phyloP scores from a whole-genome alignment of 2,329 filamentous ascomycete species.

The Pseudopyricularia cyperi region DNA sequence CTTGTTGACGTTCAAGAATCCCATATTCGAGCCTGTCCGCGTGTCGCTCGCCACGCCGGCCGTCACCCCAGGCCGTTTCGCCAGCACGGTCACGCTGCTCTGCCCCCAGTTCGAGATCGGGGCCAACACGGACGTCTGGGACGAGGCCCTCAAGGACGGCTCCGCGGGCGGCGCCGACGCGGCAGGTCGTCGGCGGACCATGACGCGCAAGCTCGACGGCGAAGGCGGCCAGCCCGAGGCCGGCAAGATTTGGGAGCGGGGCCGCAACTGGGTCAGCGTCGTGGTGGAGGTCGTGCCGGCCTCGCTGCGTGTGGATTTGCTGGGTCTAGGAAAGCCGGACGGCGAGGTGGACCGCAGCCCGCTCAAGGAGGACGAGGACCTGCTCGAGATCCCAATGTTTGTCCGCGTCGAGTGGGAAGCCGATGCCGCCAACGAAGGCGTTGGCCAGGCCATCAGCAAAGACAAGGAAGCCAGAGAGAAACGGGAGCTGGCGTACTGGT shows the following conservation, averaged over 20 bases:
- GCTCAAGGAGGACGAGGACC: conserved; percentile 45
- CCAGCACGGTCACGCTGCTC: conserved; percentile 74
- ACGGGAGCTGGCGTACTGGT: conserved; percentile 90
- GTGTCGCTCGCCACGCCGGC: conserved; percentile 79
- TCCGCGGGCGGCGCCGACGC: background rate
- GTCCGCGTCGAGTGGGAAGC: conserved; percentile 84
- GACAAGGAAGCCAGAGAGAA: conserved; percentile 58
- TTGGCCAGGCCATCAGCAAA: conserved; percentile 36
- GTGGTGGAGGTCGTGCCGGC: conserved; percentile 78
- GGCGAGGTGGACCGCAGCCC: conserved; percentile 28
- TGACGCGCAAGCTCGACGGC: conserved; percentile 10
- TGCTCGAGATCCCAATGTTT: conserved; percentile 86
- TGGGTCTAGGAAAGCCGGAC: conserved; percentile 12
- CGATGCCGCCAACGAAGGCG: conserved; percentile 49
- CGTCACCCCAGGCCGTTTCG: conserved; percentile 62
- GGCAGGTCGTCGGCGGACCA: conserved; percentile 4
- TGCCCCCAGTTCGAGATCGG: conserved; percentile 92
- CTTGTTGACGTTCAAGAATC: conserved; percentile 82
- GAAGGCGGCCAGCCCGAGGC: conserved; percentile 50
- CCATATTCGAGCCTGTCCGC: conserved; percentile 80
- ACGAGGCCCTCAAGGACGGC: conserved; percentile 64
- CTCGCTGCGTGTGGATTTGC: conserved; percentile 28
- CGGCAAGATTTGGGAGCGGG: conserved; percentile 92
- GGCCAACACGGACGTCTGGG: conserved; percentile 77
- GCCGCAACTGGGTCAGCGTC: conserved; percentile 88